Conservation (phyloP, 2,329 filamentous ascomycete species). For the Diaporthe sp. region DNA sequence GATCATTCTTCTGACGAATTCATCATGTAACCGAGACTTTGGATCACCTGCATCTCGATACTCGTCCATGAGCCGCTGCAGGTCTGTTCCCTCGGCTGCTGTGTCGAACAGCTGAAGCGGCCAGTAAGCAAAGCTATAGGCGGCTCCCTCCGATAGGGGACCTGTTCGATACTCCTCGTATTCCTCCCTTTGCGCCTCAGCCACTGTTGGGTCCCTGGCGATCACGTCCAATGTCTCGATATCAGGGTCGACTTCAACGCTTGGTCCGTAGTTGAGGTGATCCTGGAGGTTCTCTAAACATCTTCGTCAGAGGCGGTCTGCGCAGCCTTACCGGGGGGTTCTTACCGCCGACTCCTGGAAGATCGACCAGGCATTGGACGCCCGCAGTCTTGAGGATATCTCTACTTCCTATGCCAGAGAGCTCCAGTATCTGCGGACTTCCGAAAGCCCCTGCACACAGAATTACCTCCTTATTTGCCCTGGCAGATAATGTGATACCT, state of each 20-base stretch:
- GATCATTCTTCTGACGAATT: background rate
- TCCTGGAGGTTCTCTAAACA: constrained; percentile 16
- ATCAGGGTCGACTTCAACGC: constrained; percentile 3
- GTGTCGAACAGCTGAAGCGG: background rate
- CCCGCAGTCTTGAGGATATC: background rate
- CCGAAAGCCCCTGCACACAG: constrained; percentile 1
- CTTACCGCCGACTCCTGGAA: constrained; percentile 17
- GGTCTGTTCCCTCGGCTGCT: background rate
- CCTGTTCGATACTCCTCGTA: background rate
- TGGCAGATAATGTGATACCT: background rate
- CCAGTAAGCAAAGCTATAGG: constrained; percentile 7
- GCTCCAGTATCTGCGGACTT: background rate
- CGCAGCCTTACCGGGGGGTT: background rate
- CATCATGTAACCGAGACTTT: background rate
- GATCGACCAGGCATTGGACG: background rate
- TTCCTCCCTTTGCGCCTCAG: background rate
- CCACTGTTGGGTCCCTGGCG: background rate
- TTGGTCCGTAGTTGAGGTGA: constrained; percentile 14
- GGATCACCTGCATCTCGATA: background rate
- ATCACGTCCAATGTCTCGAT: background rate
- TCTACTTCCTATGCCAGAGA: background rate
- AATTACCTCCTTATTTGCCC: background rate
- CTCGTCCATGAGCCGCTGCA: background rate
- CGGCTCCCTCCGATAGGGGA: background rate
- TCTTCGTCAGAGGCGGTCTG: background rate